Base-by-base conservation (phyloP, 2,329 filamentous ascomycete genomes). In the Colletotrichum viniferum region DNA sequence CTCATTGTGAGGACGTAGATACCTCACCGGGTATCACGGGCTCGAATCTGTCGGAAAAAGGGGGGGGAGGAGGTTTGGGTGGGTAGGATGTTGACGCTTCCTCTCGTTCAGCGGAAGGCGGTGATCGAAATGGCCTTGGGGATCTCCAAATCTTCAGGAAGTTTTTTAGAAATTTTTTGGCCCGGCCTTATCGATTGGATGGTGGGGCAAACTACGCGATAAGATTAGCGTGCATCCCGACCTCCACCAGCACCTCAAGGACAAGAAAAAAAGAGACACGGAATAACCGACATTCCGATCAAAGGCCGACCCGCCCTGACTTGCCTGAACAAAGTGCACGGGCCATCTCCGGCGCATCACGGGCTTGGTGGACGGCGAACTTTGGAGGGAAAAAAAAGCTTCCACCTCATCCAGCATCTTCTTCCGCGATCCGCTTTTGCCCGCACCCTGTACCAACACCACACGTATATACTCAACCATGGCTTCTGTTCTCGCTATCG, bases 401-500 rank as follows among this genome's bases (percentile, higher is more conserved):
- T 24, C 10, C 13, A 21, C 38, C 12, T 55, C 52, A 21, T 69
- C 56, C 56, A 69, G 67, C 67, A 69, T 30, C 56, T 62, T 62
- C 56, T 68, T 21, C 16, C 56, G 58, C 26, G 34, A 69, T 48
- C 64, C 64, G 56, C 56, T 60, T 63, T 60, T 68, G 30, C 16
- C 55, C 69, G 64, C 73, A n/a, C 64, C 28, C 43, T 21, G 26
- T 36, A 48, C 14, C 48, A 14, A 65, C 14, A 74, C 24, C 34
- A 7, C 32, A 34, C 9, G 52, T 38, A 74, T 1, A 28, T 63
- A 4, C 28, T 36, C 71, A 78, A 79, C 56, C 68, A 87, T 87
- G 86, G 81, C 85, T 74, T 87, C 86, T 68, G 82, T 86, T 70
- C 82, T 90, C 68, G 87, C 87, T 78, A 82, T 84, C 76, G 88